A percentile compares a stretch with the other conserved stretches of the same genome.
These are phyloP conservation scores for Solanum chmielewskii DNA, from an alignment of 257 asterid species.

Conservation along the genomic window DNA sequence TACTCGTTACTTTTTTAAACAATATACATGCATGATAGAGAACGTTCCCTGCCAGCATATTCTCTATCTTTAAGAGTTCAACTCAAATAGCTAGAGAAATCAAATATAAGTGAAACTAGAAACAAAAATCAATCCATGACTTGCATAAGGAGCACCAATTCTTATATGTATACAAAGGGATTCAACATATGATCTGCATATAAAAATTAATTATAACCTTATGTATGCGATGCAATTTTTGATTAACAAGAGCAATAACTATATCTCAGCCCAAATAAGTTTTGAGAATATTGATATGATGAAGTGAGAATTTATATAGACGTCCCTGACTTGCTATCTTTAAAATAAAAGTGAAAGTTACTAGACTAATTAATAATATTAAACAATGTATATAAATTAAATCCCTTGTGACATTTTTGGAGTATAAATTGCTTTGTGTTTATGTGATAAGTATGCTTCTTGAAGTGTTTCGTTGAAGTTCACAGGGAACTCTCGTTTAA, in stretches of 20 bases:
- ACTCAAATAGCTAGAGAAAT: not conserved
- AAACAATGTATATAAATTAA: not conserved
- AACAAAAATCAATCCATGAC: not conserved
- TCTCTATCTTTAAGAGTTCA: not conserved
- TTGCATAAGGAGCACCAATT: not conserved
- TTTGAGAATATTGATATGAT: not conserved
- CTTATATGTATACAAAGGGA: not conserved
- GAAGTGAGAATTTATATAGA: not conserved
- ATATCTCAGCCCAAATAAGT: not conserved
- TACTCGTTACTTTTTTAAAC: not conserved
- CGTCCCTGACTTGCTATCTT: not conserved
- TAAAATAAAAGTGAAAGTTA: not conserved
- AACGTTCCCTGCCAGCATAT: not conserved
- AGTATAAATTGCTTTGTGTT: not conserved
- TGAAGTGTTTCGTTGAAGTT: not conserved
- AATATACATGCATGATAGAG: not conserved
- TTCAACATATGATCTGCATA: not conserved
- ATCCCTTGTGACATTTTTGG: not conserved
- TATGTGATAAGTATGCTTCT: not conserved
- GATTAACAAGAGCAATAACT: not conserved
- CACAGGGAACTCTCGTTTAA: not conserved
- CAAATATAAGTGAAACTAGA: not conserved
- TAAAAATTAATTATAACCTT: not conserved
- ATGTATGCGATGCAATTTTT: not conserved
- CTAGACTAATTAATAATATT: not conserved